Conservation (phyloP, 2,329 filamentous ascomycete species). For the Alternaria alternata region DNA sequence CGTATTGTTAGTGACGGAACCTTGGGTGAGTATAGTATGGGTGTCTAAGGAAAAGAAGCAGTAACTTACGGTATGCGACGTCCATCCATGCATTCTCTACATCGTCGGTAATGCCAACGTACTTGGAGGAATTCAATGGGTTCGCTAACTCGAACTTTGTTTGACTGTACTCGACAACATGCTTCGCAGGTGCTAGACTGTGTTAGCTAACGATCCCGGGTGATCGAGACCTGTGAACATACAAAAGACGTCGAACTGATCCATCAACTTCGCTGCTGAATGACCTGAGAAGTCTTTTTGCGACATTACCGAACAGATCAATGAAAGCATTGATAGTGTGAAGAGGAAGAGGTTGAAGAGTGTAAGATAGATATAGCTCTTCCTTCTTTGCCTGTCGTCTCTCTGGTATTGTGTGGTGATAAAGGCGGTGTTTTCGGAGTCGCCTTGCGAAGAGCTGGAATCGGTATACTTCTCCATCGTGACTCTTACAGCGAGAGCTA, state of each 20-base stretch:
- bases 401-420: slow-evolving; percentile 34
- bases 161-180: slow-evolving; percentile 39
- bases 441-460: slow-evolving; percentile 24
- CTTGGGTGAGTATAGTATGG: not conserved
- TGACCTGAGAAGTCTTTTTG: slow-evolving; percentile 37
- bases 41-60: not conserved
- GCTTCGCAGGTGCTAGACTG: slow-evolving; percentile 36
- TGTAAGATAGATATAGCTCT: slow-evolving; percentile 40
- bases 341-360: slow-evolving; percentile 47
- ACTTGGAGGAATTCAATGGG: slow-evolving; percentile 50
- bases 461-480: slow-evolving; percentile 41
- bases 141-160: slow-evolving; percentile 39
- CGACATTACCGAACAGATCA: slow-evolving; percentile 43
- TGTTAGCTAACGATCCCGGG: not conserved
- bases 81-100: slow-evolving; percentile 67
- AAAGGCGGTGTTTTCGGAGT: slow-evolving; percentile 41
- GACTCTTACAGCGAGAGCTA: not conserved
- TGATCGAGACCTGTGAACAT: not conserved
- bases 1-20: slow-evolving; percentile 3
- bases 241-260: slow-evolving; percentile 44
- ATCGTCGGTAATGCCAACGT: slow-evolving; percentile 64
- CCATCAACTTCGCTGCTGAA: slow-evolving; percentile 41
- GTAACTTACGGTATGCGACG: slow-evolving; percentile 56
- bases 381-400: slow-evolving; percentile 30
- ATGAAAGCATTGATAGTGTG: slow-evolving; percentile 40